These are phyloP conservation scores for Colletotrichum plurivorum DNA, from an alignment of 2,329 filamentous ascomycete species.

Conservation along the genomic window DNA sequence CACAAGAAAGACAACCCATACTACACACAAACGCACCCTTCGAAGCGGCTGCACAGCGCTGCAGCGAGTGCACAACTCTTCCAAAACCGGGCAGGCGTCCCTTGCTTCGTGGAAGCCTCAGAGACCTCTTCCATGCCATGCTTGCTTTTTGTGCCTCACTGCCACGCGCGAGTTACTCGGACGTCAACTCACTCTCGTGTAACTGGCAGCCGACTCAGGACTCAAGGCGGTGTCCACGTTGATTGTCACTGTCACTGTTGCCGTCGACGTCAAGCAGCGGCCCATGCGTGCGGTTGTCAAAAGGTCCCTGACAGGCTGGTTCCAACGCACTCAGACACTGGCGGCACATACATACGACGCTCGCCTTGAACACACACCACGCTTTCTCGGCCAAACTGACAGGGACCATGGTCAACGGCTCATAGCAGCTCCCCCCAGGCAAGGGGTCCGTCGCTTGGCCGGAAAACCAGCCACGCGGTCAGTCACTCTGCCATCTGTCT, in stretches of 20 bases:
- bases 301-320: not conserved
- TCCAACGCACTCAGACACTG: slow-evolving; percentile 1
- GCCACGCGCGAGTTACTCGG: slow-evolving; percentile 15
- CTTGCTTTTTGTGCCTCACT: slow-evolving; percentile 22
- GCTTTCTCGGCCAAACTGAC: not conserved
- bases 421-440: not conserved
- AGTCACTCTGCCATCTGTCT: slow-evolving; percentile 19
- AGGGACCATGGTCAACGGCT: slow-evolving; percentile 2
- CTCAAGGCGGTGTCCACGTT: slow-evolving; percentile 13
- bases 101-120: slow-evolving; percentile 11
- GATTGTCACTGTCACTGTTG: slow-evolving; percentile 7
- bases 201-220: slow-evolving; percentile 12
- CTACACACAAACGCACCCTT: not conserved
- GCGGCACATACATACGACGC: not conserved
- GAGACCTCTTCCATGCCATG: slow-evolving; percentile 19
- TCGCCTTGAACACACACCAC: no score
- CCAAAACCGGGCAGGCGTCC: not conserved
- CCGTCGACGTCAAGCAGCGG: slow-evolving; percentile 18
- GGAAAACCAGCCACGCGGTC: not conserved
- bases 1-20: not conserved
- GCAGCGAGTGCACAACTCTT: not conserved
- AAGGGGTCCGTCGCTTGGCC: not conserved
- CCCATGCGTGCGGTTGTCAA: not conserved
- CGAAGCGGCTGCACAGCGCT: not conserved
- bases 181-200: slow-evolving; percentile 27